phyloP scores from a whole-genome alignment of 2,329 filamentous ascomycete species.

The Alternaria brassicicola region DNA sequence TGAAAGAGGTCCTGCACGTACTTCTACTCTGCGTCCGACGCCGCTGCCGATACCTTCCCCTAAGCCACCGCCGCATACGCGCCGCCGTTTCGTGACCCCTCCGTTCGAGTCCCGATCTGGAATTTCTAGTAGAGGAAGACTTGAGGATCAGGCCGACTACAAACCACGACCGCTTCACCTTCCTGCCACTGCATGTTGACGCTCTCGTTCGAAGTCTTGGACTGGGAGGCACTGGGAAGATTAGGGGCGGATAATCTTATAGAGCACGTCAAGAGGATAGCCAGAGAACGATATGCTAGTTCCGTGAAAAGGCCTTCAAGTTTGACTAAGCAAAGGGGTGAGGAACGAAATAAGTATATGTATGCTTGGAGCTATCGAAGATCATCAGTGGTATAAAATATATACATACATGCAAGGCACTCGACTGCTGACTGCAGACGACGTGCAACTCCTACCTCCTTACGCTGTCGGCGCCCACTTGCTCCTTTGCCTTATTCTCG shows the following conservation, averaged over 20 bases:
- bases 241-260: neutral
- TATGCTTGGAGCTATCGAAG: neutral
- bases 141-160: neutral
- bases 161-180: neutral
- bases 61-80: slow-evolving; percentile 6
- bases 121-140: neutral
- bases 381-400: neutral
- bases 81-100: neutral
- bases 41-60: slow-evolving; percentile 3
- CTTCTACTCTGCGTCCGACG: slow-evolving; percentile 14
- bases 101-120: neutral
- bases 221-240: slow-evolving; percentile 3
- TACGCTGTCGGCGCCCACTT: slow-evolving; percentile 36
- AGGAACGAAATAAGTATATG: neutral
- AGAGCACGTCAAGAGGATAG: neutral
- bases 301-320: neutral
- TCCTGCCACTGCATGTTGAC: slow-evolving; percentile 6
- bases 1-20: slow-evolving; percentile 10
- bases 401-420: neutral
- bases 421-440: neutral
- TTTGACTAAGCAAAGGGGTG: neutral
- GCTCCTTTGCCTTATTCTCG: slow-evolving; percentile 40
- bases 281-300: slow-evolving; percentile 1
- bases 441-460: neutral
- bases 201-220: slow-evolving; percentile 2